These are phyloP conservation scores for Diplocarpon rosae DNA, from an alignment of 2,329 filamentous ascomycete species.

Conservation along the genomic window DNA sequence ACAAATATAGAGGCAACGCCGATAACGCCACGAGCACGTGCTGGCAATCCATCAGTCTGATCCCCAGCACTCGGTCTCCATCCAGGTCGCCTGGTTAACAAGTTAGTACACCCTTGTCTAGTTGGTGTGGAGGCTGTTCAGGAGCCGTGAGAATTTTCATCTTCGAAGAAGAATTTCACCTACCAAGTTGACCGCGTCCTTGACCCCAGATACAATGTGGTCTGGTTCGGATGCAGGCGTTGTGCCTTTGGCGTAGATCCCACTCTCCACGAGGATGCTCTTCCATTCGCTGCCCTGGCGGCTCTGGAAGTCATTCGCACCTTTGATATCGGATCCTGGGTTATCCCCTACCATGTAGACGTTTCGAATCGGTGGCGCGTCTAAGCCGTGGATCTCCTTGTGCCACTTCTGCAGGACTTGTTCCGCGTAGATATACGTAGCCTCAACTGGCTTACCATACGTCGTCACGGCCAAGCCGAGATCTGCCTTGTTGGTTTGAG, in stretches of 20 bases:
- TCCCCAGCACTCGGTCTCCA: neutral
- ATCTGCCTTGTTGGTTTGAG: neutral
- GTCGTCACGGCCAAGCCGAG: neutral
- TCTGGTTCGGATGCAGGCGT: slow-evolving; percentile 42
- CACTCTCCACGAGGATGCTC: slow-evolving; percentile 56
- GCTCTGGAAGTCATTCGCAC: slow-evolving; percentile 52
- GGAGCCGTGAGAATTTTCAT: no score
- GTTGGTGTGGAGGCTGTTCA: no score
- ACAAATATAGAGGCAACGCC: no score
- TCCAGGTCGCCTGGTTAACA: no score
- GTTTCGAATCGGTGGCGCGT: slow-evolving; percentile 32
- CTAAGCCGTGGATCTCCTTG: neutral
- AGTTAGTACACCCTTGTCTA: no score
- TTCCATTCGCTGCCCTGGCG: slow-evolving; percentile 48
- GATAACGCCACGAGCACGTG: neutral
- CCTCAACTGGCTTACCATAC: slow-evolving; percentile 4
- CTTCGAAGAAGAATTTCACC: no score
- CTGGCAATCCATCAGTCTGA: neutral
- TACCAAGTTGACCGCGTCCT: no score
- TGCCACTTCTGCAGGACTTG: slow-evolving; percentile 6
- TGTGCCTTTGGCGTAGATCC: slow-evolving; percentile 40
- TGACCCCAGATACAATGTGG: slow-evolving; percentile 32
- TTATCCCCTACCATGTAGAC: slow-evolving; percentile 65
- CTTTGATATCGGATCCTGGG: slow-evolving; percentile 52
- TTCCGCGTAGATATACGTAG: slow-evolving; percentile 61